Evolutionary conservation across 345 rosid genomes (phyloP), one percentile per base, ranked within the genome.

Genomic region (Aethionema arabicum): DNA sequence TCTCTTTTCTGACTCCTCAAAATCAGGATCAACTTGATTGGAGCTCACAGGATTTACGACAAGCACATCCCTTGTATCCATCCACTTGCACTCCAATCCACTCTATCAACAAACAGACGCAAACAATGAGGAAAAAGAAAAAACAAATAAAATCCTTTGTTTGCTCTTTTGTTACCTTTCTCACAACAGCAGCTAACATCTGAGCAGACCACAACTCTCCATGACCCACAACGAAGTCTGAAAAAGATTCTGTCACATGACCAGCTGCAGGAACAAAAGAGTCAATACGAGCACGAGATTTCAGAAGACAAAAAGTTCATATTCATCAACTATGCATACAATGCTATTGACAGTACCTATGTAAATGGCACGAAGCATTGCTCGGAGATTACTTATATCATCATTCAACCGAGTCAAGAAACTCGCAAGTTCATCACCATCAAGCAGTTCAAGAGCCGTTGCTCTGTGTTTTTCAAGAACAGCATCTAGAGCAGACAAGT

Each of bases 181-280:
- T 84, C 67, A 93, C 77, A 53, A 85, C 82, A 68, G 78, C 78
- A 68, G 96, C 86, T 62, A 93, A 72, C 75, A 93, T 70, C 79
- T 90, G 99, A 60, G 97, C 99, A 48, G 96, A 84, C 99, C 97
- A 93, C 57, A 93, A 75, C 77, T 93, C 99, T 60, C 99, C 97
- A 47, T 93, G 95, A 61, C 99, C 99, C 8, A 76, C 97, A 45
- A 93, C 96, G 50, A 93, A 93, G 74, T 90, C 97, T 21, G 97
- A 74, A 79, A 95, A 95, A 32, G 99, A 90, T 58, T 95, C 97
- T 2, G 96, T 90, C 15, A 87, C 97, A 69, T 90, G 96, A 65
- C 97, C 97, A 79, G 97, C 96, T 92, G 85, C 77, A 79, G n/a
- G 52, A 64, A 56, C 8, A 42, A 11, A 59, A 38, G 67, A 42